Evolutionary conservation across 805 yeast genomes (phyloP).

Genomic region (Saccharomycopsis malanga): DNA sequence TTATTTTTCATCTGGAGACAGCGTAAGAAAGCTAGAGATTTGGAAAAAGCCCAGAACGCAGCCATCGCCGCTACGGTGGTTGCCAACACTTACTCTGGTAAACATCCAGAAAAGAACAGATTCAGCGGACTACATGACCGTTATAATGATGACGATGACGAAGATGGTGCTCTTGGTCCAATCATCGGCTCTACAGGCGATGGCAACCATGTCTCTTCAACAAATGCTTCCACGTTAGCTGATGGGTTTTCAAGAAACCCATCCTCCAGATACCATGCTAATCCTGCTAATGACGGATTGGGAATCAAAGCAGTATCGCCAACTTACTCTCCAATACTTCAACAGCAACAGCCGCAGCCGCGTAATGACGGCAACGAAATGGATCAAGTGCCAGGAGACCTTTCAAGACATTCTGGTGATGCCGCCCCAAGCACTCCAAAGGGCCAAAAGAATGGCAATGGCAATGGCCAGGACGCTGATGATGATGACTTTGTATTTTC

Average conservation of each 20-base stretch:
- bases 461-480: slow-evolving; percentile 10
- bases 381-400: neutral
- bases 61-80: slow-evolving; percentile 21
- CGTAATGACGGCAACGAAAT: neutral
- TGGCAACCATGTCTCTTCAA: slow-evolving; percentile 8
- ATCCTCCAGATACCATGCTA: slow-evolving; percentile 16
- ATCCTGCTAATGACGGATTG: slow-evolving; percentile 3
- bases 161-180: slow-evolving; percentile 11
- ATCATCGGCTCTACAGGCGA: slow-evolving; percentile 21
- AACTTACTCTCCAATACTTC: neutral
- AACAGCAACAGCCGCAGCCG: neutral
- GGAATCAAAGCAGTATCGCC: slow-evolving; percentile 1
- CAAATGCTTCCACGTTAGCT: slow-evolving; percentile 3
- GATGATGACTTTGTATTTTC: slow-evolving; percentile 5
- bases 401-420: neutral
- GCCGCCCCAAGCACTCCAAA: neutral
- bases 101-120: slow-evolving; percentile 12
- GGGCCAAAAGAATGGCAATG: neutral
- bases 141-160: slow-evolving; percentile 2
- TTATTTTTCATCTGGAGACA: slow-evolving; percentile 21
- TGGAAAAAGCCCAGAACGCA: slow-evolving; percentile 20
- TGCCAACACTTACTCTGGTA: slow-evolving; percentile 15
- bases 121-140: slow-evolving; percentile 5
- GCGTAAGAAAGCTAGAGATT: slow-evolving; percentile 15
- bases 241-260: slow-evolving; percentile 17